These are phyloP conservation scores for Phytophthora gonapodyides DNA, from an alignment of 352 stramenopile genomes.

Conservation along the genomic window DNA sequence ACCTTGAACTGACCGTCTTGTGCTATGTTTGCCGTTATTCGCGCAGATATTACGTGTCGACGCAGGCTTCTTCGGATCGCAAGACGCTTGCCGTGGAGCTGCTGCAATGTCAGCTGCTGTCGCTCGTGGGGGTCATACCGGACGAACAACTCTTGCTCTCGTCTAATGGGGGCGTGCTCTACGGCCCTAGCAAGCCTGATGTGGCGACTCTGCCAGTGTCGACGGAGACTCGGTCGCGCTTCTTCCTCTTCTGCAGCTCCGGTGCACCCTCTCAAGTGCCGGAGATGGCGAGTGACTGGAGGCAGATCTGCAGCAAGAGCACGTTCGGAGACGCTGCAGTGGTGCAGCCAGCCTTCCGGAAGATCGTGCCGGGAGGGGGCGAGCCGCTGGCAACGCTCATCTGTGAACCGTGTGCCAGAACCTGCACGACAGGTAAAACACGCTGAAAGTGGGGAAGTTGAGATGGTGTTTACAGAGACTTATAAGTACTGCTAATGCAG, in stretches of 20 bases:
- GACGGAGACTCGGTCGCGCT: slow-evolving; percentile 18
- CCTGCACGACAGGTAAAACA: slow-evolving; percentile 61
- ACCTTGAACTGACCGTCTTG: slow-evolving; percentile 12
- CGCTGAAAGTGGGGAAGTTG: not conserved
- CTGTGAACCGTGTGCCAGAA: slow-evolving; percentile 65
- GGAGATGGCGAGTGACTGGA: slow-evolving; percentile 50
- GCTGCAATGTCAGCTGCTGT: slow-evolving; percentile 74
- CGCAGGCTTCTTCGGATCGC: slow-evolving; percentile 23
- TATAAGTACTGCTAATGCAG: slow-evolving; percentile 30
- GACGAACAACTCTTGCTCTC: slow-evolving; percentile 66
- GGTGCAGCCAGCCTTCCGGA: slow-evolving; percentile 61
- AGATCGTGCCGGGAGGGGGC: slow-evolving; percentile 3
- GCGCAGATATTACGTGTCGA: slow-evolving; percentile 50
- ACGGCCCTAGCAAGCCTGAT: slow-evolving; percentile 23
- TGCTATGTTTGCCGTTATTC: not conserved
- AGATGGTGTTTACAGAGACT: not conserved
- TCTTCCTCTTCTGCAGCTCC: slow-evolving; percentile 50
- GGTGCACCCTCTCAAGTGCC: slow-evolving; percentile 3
- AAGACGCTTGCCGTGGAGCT: slow-evolving; percentile 51
- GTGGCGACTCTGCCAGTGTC: slow-evolving; percentile 23
- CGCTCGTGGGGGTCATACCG: slow-evolving; percentile 58
- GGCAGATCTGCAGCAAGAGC: slow-evolving; percentile 62
- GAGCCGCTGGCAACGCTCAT: slow-evolving; percentile 36
- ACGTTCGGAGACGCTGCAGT: slow-evolving; percentile 54
- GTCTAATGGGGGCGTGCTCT: slow-evolving; percentile 46